Percentiles rank a stretch among this genome's conserved stretches.
These are phyloP conservation scores for Backusella australiensis DNA, from an alignment of 192 early-diverging fungal genomes.

Conservation along the genomic window DNA sequence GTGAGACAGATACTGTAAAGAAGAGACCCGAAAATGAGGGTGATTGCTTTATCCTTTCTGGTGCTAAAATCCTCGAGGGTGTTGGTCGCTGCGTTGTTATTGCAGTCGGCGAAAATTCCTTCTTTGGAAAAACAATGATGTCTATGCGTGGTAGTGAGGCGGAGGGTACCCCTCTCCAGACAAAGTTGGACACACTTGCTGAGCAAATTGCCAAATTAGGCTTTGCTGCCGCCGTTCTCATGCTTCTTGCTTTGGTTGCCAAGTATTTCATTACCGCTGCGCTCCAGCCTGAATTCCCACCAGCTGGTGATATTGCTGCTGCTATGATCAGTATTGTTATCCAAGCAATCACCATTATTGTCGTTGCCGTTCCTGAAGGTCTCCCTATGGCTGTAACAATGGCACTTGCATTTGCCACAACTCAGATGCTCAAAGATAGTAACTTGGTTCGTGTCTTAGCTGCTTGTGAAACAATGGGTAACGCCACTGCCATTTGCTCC, in stretches of 20 bases:
- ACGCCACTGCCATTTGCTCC: slow-evolving; percentile 78
- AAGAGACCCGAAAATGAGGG: slow-evolving; percentile 58
- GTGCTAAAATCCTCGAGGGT: slow-evolving; percentile 88
- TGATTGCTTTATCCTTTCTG: slow-evolving; percentile 85
- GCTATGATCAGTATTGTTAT: slow-evolving; percentile 70
- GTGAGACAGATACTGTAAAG: slow-evolving; percentile 84
- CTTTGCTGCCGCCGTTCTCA: slow-evolving; percentile 72
- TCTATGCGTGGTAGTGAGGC: slow-evolving; percentile 64
- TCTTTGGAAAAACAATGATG: slow-evolving; percentile 91
- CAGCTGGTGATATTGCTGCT: slow-evolving; percentile 44
- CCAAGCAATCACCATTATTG: slow-evolving; percentile 77
- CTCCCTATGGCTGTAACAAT: slow-evolving; percentile 85
- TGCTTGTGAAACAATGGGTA: slow-evolving; percentile 82
- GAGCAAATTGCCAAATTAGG: slow-evolving; percentile 95
- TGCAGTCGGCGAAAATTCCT: slow-evolving; percentile 80
- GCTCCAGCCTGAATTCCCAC: slow-evolving; percentile 59
- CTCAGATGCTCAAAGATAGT: slow-evolving; percentile 78
- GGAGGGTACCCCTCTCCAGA: slow-evolving; percentile 90
- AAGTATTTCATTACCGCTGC: slow-evolving; percentile 65
- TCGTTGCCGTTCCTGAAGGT: slow-evolving; percentile 86
- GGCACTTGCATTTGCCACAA: slow-evolving; percentile 78
- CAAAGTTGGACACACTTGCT: slow-evolving; percentile 83
- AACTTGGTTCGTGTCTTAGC: slow-evolving; percentile 79
- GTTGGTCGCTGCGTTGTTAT: slow-evolving; percentile 83
- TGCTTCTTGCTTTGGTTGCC: slow-evolving; percentile 73